phyloP scores from a whole-genome alignment of 2,329 filamentous ascomycete species.

The Dothideomycetes sp. region DNA sequence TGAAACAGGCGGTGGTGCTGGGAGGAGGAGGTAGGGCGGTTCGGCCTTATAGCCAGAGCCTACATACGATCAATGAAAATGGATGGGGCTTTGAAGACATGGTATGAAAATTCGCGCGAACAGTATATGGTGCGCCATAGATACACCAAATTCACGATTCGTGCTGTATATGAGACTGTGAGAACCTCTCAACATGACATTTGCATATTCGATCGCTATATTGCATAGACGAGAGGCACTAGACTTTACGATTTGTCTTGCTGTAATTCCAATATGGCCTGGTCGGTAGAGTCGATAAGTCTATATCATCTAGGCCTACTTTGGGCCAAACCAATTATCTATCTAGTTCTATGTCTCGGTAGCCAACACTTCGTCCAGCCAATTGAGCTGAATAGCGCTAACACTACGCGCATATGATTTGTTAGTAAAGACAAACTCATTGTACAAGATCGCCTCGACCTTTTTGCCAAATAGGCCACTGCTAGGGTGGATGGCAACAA shows the following conservation, averaged over 20 bases:
- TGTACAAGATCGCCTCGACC: slow-evolving; percentile 53
- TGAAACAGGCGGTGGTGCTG: slow-evolving; percentile 11
- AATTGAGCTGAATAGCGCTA: slow-evolving; percentile 51
- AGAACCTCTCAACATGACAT: too few relatives aligned
- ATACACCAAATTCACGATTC: too few relatives aligned
- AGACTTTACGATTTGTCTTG: too few relatives aligned
- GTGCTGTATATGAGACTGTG: too few relatives aligned
- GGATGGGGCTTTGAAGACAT: neutral
- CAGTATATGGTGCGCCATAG: neutral
- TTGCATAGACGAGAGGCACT: too few relatives aligned
- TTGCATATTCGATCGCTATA: too few relatives aligned
- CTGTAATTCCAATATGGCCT: too few relatives aligned
- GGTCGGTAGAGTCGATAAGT: too few relatives aligned
- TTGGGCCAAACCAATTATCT: too few relatives aligned
- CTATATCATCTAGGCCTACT: too few relatives aligned
- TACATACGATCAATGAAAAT: neutral
- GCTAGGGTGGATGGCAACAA: slow-evolving; percentile 51
- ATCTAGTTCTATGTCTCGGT: too few relatives aligned
- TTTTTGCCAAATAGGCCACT: slow-evolving; percentile 50
- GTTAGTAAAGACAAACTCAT: slow-evolving; percentile 55
- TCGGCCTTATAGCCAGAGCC: too few relatives aligned
- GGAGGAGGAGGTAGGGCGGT: slow-evolving; percentile 11
- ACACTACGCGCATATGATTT: slow-evolving; percentile 52
- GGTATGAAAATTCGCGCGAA: neutral
- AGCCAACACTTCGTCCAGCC: slow-evolving; percentile 43